Conservation (phyloP, 768 basidiomycete species). For the Xerocomellus intermedius region DNA sequence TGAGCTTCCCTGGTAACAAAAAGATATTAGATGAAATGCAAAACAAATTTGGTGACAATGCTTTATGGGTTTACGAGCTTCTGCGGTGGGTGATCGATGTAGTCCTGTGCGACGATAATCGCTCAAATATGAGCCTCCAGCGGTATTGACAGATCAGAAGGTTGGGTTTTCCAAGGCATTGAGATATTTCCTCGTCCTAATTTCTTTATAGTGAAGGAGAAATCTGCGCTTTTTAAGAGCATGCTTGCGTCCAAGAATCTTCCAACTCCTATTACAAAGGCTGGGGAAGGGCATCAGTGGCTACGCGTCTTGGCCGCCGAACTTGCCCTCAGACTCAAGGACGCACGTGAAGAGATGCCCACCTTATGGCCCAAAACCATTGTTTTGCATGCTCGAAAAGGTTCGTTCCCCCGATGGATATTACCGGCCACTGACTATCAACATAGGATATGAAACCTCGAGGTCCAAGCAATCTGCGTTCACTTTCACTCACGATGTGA, state of each 20-base stretch:
- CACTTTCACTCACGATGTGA: slow-evolving; percentile 73
- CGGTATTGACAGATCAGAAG: slow-evolving; percentile 88
- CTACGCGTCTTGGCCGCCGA: slow-evolving; percentile 89
- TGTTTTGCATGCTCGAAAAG: slow-evolving; percentile 74
- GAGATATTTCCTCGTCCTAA: background rate
- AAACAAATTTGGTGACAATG: slow-evolving; percentile 74
- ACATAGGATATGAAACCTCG: slow-evolving; percentile 58
- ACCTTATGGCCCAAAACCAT: slow-evolving; percentile 92
- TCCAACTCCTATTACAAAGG: slow-evolving; percentile 68
- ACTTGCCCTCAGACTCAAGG: slow-evolving; percentile 77
- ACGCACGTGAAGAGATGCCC: slow-evolving; percentile 69
- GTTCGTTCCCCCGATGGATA: slow-evolving; percentile 33
- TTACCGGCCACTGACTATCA: slow-evolving; percentile 1
- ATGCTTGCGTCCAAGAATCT: slow-evolving; percentile 98
- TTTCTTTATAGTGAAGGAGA: slow-evolving; percentile 70
- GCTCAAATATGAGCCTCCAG: slow-evolving; percentile 34
- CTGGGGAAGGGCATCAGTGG: slow-evolving; percentile 84
- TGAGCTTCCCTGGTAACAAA: slow-evolving; percentile 4
- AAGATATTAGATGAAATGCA: slow-evolving; percentile 66
- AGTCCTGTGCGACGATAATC: background rate
- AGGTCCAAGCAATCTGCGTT: slow-evolving; percentile 86
- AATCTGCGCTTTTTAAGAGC: slow-evolving; percentile 75
- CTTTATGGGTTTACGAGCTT: slow-evolving; percentile 91
- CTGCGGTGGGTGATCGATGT: slow-evolving; percentile 55
- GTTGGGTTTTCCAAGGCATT: slow-evolving; percentile 37